A percentile compares a stretch with the other conserved stretches of the same genome.
phyloP scores from a whole-genome alignment of 345 rosid species.

The Populus simonii region DNA sequence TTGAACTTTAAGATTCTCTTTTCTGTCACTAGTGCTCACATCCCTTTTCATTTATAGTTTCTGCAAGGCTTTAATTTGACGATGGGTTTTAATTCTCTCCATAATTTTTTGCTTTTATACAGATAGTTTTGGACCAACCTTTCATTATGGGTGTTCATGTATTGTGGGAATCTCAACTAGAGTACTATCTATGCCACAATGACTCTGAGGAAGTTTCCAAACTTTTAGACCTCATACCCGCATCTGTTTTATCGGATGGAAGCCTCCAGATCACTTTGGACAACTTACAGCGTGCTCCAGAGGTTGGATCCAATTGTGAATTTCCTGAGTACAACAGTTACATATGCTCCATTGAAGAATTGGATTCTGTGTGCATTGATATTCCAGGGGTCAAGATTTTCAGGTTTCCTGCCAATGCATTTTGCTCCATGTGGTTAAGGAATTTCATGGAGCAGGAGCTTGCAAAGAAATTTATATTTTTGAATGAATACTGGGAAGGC shows the following conservation, averaged over 20 bases:
- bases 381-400: constrained; percentile 75
- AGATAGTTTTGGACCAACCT: constrained; percentile 97
- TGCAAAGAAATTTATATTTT: constrained; percentile 68
- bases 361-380: constrained; percentile 74
- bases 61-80: not conserved
- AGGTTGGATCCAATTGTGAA: constrained; percentile 37
- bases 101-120: constrained; percentile 28
- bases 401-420: constrained; percentile 46
- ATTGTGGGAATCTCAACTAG: constrained; percentile 90
- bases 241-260: constrained; percentile 60
- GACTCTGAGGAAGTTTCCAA: constrained; percentile 89
- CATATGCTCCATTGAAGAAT: constrained; percentile 65
- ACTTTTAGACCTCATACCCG: constrained; percentile 72
- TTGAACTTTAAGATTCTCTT: not conserved
- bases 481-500: constrained; percentile 85
- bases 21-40: not conserved
- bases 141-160: constrained; percentile 90
- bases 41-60: not conserved
- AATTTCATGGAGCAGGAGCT: constrained; percentile 81
- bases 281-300: constrained; percentile 47
- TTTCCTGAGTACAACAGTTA: constrained; percentile 49
- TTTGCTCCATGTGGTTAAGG: constrained; percentile 71
- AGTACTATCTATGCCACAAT: constrained; percentile 79
- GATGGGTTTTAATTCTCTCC: not conserved
- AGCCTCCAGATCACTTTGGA: constrained; percentile 76